A percentile compares a stretch with the other conserved stretches of the same genome.
phyloP scores from a whole-genome alignment of 306 rosid species.

The Crataegus laevigata region DNA sequence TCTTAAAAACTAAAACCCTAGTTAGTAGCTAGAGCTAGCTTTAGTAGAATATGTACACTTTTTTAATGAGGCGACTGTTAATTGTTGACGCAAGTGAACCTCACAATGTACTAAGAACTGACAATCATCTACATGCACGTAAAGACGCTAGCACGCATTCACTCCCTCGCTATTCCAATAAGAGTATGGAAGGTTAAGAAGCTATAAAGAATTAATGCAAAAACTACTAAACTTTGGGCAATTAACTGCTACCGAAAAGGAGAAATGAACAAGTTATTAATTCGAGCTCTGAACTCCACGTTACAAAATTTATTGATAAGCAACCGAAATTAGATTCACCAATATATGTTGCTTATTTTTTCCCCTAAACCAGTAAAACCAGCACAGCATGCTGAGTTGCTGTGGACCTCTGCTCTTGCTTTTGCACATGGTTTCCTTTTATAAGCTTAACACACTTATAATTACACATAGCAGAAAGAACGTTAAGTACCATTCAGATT shows the following conservation, averaged over 20 bases:
- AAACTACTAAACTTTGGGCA: not conserved
- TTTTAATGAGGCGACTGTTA: too few relatives aligned
- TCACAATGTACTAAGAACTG: not conserved
- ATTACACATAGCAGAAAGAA: not conserved
- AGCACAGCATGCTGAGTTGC: constrained; percentile 5
- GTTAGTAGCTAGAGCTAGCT: not conserved
- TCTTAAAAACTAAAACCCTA: not conserved
- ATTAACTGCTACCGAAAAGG: not conserved
- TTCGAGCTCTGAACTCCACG: constrained; percentile 2
- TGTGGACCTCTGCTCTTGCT: not conserved
- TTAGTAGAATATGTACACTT: too few relatives aligned
- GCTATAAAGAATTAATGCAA: not conserved
- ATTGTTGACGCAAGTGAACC: not conserved
- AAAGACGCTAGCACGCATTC: too few relatives aligned
- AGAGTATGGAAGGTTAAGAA: not conserved
- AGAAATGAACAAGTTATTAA: not conserved
- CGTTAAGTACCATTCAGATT: not conserved
- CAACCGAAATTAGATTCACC: not conserved
- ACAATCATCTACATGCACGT: not conserved
- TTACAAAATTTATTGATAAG: constrained; percentile 1
- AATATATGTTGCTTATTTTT: not conserved
- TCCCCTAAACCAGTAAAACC: constrained; percentile 1
- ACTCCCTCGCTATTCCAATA: not conserved
- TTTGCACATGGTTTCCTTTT: constrained; percentile 4
- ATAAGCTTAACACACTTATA: not conserved